Evolutionary conservation across 176 grass and related monocot genomes (phyloP).

Genomic region (Cocos nucifera): DNA sequence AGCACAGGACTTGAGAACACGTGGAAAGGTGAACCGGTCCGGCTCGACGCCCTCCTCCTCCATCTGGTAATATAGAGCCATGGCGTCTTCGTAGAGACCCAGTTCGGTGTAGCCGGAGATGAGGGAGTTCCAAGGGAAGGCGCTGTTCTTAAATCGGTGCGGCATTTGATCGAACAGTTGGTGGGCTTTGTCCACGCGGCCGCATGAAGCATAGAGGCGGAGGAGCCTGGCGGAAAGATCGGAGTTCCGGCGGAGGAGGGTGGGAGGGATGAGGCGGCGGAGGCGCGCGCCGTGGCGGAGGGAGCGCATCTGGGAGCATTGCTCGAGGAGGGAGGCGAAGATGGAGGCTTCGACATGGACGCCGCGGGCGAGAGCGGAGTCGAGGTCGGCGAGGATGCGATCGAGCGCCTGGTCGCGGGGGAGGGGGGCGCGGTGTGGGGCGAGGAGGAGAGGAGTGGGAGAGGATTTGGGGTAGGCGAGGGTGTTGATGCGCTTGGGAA

Average conservation of each 20-base stretch:
- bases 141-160: conserved; percentile 5
- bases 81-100: conserved; percentile 47
- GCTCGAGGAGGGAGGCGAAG: conserved; percentile 30
- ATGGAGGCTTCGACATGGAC: conserved; percentile 24
- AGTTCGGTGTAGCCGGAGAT: conserved; percentile 33
- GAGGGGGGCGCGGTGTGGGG: neutral
- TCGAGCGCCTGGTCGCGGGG: conserved; percentile 27
- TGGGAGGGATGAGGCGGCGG: conserved; percentile 33
- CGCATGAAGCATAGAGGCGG: conserved; percentile 30
- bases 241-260: conserved; percentile 31
- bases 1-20: conserved; percentile 42
- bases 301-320: conserved; percentile 14
- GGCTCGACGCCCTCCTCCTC: conserved; percentile 49
- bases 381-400: conserved; percentile 41
- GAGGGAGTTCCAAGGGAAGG: conserved; percentile 58
- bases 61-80: conserved; percentile 65
- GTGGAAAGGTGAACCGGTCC: conserved; percentile 39
- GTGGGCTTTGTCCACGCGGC: conserved; percentile 52
- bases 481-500: too few species aligned
- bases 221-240: conserved; percentile 29
- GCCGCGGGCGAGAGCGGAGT: conserved; percentile 29
- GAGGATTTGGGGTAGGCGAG: conserved; percentile 22
- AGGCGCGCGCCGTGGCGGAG: conserved; percentile 16
- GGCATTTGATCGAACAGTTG: conserved; percentile 51
- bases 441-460: conserved; percentile 22